Evolutionary conservation across 208 protist genomes (phyloP), one percentile per base, ranked within the genome.

Genomic region (Trypanosoma lewisi): DNA sequence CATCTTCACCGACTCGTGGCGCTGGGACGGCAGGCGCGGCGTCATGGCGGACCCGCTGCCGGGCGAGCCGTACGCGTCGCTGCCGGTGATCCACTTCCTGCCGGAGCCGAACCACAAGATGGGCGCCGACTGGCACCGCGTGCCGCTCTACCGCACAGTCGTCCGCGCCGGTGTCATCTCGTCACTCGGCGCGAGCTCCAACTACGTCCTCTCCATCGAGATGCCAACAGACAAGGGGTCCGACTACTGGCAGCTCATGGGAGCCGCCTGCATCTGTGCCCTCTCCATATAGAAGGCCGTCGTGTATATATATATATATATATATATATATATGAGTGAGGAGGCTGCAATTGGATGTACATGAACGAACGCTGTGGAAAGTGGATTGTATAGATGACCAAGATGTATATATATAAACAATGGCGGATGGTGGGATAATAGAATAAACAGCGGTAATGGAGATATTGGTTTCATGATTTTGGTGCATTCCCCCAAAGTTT

Each of bases 1-100:
- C 41, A 84, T 99, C 23, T 98, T 90, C 75, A 82, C 98, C 0
- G 98, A 99, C 73, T 94, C 97, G 25, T 98, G 94, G 75, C 80
- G 92, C 16, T 99, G 96, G 93, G 96, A 99, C 79, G 6, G 57
- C 0, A 60, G 75, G 25, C 61, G 21, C 27, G 48, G 67, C 3
- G 63, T 84, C 16, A 90, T 99, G 70, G 80, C 76, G 17, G 97
- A 99, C 50, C 88, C 90, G 17, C 74, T 91, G 30, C 87, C 93
- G 14, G 89, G 88, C 11, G 90, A 97, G 71, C 89, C 96, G 59
- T 91, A 95, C 77, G 75, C 73, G 7, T 62, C 59, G 37, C 76
- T 99, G 64, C 97, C 97, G 30, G 82, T 97, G 4, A 78, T 99
- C 21, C 96, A 98, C 78, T 97, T 99, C 57, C 50, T 96, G 56